Conservation (phyloP, 768 basidiomycete species). For the Dioszegia hungarica region DNA sequence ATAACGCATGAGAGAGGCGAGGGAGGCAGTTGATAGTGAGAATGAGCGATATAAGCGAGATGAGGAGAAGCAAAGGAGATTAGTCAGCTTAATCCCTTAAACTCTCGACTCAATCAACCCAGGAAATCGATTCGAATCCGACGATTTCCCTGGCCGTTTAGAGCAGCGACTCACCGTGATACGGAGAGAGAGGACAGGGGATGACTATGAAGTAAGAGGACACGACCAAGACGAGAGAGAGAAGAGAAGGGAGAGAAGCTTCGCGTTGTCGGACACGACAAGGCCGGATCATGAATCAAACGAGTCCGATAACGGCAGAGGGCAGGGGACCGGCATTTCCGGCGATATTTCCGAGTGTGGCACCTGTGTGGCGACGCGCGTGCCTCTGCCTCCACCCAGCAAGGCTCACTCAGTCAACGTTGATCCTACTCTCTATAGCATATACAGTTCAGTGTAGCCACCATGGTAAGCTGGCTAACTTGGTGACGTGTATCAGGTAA, state of each 20-base stretch:
- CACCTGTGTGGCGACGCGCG: not conserved
- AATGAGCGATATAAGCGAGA: not conserved
- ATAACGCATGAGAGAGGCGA: not conserved
- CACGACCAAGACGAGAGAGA: not conserved
- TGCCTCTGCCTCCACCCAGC: not conserved
- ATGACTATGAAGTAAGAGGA: no score
- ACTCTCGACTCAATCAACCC: no score
- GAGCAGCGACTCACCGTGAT: not conserved
- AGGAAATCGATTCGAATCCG: no score
- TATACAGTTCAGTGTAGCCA: not conserved
- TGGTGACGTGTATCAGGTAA: not conserved
- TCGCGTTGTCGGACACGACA: no score
- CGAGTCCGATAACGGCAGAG: no score
- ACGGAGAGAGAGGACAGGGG: no score
- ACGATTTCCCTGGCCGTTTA: not conserved
- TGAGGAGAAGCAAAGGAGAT: conserved; percentile 8
- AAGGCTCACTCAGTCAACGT: not conserved
- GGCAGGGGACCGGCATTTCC: not conserved
- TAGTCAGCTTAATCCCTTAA: conserved; percentile 10
- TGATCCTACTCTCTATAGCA: no score
- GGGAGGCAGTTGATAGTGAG: not conserved
- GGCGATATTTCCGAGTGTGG: conserved; percentile 13
- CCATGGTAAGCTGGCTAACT: conserved; percentile 4
- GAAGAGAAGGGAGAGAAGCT: not conserved
- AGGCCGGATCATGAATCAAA: no score